Base-by-base conservation (phyloP, 2,329 filamentous ascomycete genomes). In the Stylonectria norvegica region DNA sequence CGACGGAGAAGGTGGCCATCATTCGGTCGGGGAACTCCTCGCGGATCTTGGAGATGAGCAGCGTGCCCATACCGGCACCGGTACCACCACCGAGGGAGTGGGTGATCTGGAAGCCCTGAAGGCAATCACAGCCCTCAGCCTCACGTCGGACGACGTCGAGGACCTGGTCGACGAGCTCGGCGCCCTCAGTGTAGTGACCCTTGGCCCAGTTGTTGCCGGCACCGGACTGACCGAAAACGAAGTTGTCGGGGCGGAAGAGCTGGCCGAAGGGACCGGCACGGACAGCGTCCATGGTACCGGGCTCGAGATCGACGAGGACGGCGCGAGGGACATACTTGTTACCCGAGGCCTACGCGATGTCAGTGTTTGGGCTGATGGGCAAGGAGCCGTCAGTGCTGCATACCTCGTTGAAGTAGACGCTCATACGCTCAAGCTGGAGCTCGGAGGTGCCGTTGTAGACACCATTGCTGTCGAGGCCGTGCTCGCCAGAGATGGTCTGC, bases 131-230 rank as follows among this genome's bases (percentile, higher is more conserved):
- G 70, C 87, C 89, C 77, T 98, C 93, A 58, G 93, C 91, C 81
- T 98, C 93, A 64, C 93, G 91, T 68, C 93, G 93, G 67, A 98
- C 91, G 56, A 98, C 93, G 68, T 97, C 93, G 60, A 98, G 83
- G 59, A 98, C 93, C 66, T 96, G 81, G 78, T 98, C 93, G 59
- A 98, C 93, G 52, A 97, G 83, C 78, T 98, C 93, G 59, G 93
- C 93, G 83, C 93, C 93, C 79, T 98, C 93, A 55, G 93, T 98
- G 83, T 98, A 98, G 72, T 98, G 93, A 76, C 93, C 93, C 85
- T 97, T 98, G 73, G 93, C 93, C 93, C 93, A 98, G 85, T 97
- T 97, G 89, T 98, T 98, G 76, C 93, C 93, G 70, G 93, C 93
- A 81, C 93, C 91, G 62, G 93, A 97, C 79, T 97, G 93, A 62